Conservation (phyloP, 1,139 yeast species). For the Geotrichum bryndzae region DNA sequence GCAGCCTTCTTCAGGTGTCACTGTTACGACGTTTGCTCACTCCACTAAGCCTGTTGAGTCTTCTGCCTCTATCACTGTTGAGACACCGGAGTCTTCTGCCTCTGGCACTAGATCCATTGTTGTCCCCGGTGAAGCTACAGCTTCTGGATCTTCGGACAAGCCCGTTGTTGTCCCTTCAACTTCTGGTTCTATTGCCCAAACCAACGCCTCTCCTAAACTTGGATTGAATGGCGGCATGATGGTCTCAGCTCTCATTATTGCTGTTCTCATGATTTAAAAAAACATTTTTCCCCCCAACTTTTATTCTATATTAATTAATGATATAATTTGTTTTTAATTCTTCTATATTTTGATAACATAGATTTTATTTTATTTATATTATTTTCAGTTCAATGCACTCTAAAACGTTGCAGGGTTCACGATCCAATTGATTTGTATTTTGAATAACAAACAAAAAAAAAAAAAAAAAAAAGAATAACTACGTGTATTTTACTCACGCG, state of each 20-base stretch:
- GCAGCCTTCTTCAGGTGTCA: neutral
- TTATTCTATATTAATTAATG: no score
- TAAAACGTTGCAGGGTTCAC: no score
- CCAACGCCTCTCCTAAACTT: constrained; percentile 7
- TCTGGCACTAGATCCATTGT: neutral
- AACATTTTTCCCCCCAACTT: no score
- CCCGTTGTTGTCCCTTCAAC: constrained; percentile 1
- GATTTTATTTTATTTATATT: neutral
- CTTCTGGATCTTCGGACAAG: neutral
- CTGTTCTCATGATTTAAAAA: constrained; percentile 3
- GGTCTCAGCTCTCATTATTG: constrained; percentile 6
- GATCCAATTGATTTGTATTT: no score
- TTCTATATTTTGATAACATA: neutral
- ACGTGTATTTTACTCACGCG: no score
- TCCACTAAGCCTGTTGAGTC: neutral
- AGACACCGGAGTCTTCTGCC: neutral
- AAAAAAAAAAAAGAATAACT: no score
- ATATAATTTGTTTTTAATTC: no score
- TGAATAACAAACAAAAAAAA: no score
- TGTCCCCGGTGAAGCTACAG: neutral
- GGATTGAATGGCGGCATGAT: constrained; percentile 1
- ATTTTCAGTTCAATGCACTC: neutral
- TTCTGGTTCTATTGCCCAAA: constrained; percentile 1
- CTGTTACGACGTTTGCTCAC: neutral
- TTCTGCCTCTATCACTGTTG: constrained; percentile 4